phyloP scores from a whole-genome alignment of 495 filamentous ascomycete genomes.

The Tetracladium setigerum region DNA sequence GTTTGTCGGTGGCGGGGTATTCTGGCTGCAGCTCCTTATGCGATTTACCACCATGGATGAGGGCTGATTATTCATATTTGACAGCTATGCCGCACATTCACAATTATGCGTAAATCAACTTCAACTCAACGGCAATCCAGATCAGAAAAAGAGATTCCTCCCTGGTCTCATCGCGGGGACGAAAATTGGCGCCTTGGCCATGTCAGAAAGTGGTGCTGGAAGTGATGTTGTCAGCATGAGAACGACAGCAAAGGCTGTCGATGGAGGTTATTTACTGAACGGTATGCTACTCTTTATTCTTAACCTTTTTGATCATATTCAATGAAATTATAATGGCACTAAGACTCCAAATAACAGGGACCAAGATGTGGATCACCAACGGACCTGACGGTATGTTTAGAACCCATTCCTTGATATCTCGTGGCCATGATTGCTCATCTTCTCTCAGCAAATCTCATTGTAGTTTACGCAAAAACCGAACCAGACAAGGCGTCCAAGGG shows the following conservation, averaged over 20 bases:
- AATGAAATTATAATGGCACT: no score
- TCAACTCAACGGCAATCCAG: conserved; percentile 73
- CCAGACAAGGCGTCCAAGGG: conserved; percentile 78
- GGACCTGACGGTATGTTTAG: conserved; percentile 61
- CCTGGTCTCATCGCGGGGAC: conserved; percentile 77
- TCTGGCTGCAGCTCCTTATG: no score
- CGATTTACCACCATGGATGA: conserved; percentile 14
- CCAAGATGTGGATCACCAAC: conserved; percentile 99
- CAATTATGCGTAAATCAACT: conserved; percentile 97
- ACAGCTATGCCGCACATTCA: conserved; percentile 83
- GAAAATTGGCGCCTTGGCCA: conserved; percentile 83
- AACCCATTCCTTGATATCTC: conserved; percentile 22
- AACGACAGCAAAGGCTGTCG: conserved; percentile 66
- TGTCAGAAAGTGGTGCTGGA: conserved; percentile 89
- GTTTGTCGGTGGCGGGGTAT: no score
- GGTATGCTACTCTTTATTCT: conserved; percentile 20
- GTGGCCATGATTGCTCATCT: no score
- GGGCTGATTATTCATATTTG: no score
- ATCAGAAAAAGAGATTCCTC: conserved; percentile 74
- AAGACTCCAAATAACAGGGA: conserved; percentile 28
- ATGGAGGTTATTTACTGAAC: conserved; percentile 80
- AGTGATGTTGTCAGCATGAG: conserved; percentile 96
- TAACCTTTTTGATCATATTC: no score
- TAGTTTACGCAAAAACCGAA: conserved; percentile 93
- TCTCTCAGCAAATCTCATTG: conserved; percentile 48